Base-by-base conservation (phyloP, 2,329 filamentous ascomycete species). In the Nemania sp. region DNA sequence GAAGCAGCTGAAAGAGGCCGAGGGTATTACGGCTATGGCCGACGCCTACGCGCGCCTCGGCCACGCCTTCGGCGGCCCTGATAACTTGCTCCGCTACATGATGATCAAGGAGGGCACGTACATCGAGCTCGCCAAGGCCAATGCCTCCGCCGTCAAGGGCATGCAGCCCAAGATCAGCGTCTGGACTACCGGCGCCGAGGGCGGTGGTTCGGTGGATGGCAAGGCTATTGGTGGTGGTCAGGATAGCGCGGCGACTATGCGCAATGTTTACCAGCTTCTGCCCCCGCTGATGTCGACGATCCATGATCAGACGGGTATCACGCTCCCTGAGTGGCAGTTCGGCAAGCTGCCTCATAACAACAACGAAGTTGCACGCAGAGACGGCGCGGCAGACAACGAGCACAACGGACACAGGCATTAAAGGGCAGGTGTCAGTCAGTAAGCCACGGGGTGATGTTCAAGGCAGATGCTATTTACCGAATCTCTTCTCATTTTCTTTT, bases 111-210 rank as follows among this genome's bases (percentile, higher is more conserved):
- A 87, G 71, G 86, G 86, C 63, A 89, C 87, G 0, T 93, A 90
- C 70, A 82, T 89, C 67, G 81, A 86, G 63, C 81, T 95, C 44
- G 90, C 90, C 53, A 80, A 87, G 64, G 89, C 89, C 44, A 95
- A 95, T 64, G 90, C 88, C 41, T 70, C 79, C 26, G 90, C 89
- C 26, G 83, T 95, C 67, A 79, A 83, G 46, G 90, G 90, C 22
- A 74, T 95, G 61, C 82, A 91, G 70, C 91, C 91, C 61, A 95
- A 95, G 86, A 94, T 95, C 75, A 91, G 86, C 58, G 85, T 93
- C 22, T 96, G 90, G 91, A 94, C 90, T 69, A 95, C 90, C 7
- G 89, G 89, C 37, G 70, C 73, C 43, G 74, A 80, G 45, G 77
- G 70, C 3, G 74, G 72, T 9, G 28, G 28, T 14, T 4, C 28